Base-by-base conservation (phyloP, 2,329 filamentous ascomycete genomes). In the Monilinia fructigena region DNA sequence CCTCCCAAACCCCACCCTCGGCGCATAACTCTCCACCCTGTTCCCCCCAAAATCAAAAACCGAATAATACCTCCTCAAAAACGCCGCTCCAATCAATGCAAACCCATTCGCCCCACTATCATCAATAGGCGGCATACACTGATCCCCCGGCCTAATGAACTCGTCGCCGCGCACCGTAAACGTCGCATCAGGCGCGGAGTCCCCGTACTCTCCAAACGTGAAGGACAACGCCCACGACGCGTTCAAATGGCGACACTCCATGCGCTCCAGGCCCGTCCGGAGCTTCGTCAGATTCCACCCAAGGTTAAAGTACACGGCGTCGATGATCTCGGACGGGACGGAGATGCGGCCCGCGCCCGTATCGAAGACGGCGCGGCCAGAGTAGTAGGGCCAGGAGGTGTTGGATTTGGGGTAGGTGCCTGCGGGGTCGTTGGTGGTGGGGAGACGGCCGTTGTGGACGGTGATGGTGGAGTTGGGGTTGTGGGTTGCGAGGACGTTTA, bases 331-430 rank as follows among this genome's bases (percentile, higher is more conserved):
- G 1, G 10, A n/a, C 4, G 64, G 64, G 11, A 66, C 20, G 2
- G 35, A 28, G 48, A 66, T 66, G 8, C 28, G 6, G 18, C 64
- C 64, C 7, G 48, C 48, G 14, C 64, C 64, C 8, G 64, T 63
- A 12, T 66, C 64, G 38, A 66, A 66, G 7, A 66, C 64, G 11
- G 56, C 1, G 7, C 18, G n/a, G 14, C 61, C 61, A 1, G 4
- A 0, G 11, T 38, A 52, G 26, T 47, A 8, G 11, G 20, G 12
- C 56, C 58, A 63, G 16, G 56, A 38, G 16, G 26, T 62, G 16
- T 63, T 60, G 2, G 20, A 3, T 8, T 23, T 28, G 10, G 55
- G 55, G 1, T 31, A 42, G 2, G 63, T 53, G 4, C 26, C 48
- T 4, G 20, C 48, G 5, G 59, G 35, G 2, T 18, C 59, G 7